Evolutionary conservation across 1,284 basidiomycete species (phyloP).

Genomic region (Puccinia polysora): DNA sequence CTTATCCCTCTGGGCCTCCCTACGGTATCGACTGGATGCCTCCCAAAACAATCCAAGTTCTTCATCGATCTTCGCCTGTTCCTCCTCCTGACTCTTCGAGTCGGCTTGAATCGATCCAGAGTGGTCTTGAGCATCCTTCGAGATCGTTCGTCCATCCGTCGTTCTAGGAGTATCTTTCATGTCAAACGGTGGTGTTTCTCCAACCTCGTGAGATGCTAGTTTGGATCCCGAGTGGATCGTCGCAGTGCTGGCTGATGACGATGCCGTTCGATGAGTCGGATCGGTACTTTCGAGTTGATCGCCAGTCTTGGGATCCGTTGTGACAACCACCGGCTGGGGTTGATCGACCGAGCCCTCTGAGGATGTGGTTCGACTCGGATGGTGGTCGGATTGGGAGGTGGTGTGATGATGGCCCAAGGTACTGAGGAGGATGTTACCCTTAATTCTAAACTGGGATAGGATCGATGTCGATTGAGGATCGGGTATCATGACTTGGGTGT

Average conservation of each 20-base stretch:
- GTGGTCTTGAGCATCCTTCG: background rate
- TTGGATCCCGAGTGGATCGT: no score
- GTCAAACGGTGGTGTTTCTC: no score
- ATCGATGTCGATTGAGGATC: slow-evolving; percentile 25
- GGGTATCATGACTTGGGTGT: slow-evolving; percentile 41
- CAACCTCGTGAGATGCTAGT: no score
- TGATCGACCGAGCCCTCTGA: no score
- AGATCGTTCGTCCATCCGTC: background rate
- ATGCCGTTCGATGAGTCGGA: background rate
- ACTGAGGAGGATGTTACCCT: slow-evolving; percentile 34
- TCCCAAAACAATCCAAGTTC: slow-evolving; percentile 35
- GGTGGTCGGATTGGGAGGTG: background rate
- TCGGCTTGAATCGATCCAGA: no score
- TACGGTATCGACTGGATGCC: slow-evolving; percentile 34
- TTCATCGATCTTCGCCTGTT: slow-evolving; percentile 32
- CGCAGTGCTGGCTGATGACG: background rate
- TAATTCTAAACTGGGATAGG: slow-evolving; percentile 26
- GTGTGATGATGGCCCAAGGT: slow-evolving; percentile 21
- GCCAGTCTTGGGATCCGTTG: background rate
- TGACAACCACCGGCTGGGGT: background rate
- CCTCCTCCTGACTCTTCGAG: background rate
- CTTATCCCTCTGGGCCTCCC: slow-evolving; percentile 18
- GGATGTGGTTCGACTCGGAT: background rate
- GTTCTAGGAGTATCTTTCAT: background rate
- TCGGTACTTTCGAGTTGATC: background rate